Conservation (phyloP, 495 filamentous ascomycete genomes). For the Choiromyces venosus region DNA sequence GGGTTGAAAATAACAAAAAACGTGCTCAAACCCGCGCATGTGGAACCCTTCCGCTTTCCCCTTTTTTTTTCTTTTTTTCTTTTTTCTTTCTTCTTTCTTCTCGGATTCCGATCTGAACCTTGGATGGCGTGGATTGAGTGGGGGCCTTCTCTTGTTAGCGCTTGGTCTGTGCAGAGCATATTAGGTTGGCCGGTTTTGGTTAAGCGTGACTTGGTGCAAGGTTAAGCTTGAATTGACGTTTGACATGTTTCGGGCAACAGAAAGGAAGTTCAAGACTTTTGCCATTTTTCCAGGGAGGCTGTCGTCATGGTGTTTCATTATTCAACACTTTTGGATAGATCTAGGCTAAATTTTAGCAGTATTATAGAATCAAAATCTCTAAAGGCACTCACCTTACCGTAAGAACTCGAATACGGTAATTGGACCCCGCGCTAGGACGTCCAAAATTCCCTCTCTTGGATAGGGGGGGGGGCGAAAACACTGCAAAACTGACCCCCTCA, state of each 20-base stretch:
- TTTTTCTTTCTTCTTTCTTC: neutral
- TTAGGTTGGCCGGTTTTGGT: neutral
- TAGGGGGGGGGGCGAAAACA: too few species aligned
- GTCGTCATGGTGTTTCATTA: neutral
- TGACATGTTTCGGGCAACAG: neutral
- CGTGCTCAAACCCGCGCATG: constrained; percentile 1
- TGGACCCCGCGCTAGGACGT: too few species aligned
- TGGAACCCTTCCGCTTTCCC: neutral
- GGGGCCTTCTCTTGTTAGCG: neutral
- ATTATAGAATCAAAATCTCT: too few species aligned
- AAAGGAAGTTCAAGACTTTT: neutral
- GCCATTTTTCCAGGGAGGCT: neutral
- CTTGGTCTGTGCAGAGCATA: neutral
- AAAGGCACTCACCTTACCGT: too few species aligned
- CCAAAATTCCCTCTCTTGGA: too few species aligned
- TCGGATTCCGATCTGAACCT: neutral
- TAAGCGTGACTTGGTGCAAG: neutral
- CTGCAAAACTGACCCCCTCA: too few species aligned
- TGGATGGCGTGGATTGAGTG: too few species aligned
- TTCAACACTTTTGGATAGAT: neutral
- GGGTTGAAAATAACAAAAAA: neutral
- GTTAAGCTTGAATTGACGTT: neutral
- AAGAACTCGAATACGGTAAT: too few species aligned
- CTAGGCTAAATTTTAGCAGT: neutral
- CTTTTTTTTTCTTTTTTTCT: neutral